These are phyloP conservation scores for Nitzschia palea DNA, from an alignment of 108 stramenopile species.

Conservation along the genomic window DNA sequence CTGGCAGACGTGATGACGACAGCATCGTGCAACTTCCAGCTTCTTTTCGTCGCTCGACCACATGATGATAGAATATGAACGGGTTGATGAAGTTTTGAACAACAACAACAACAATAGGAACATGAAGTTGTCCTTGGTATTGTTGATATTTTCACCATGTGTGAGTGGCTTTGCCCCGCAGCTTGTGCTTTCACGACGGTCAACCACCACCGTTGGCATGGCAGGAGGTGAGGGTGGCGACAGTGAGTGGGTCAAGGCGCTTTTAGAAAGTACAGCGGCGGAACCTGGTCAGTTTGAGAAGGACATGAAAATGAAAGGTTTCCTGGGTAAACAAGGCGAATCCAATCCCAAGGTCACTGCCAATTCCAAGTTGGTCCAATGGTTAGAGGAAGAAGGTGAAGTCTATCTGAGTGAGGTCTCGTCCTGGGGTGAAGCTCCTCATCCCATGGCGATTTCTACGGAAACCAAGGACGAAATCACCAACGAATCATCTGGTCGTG, in stretches of 20 bases:
- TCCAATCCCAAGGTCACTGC: constrained; percentile 65
- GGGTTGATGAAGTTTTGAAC: too few relatives aligned
- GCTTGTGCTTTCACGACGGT: neutral
- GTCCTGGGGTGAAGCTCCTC: constrained; percentile 92
- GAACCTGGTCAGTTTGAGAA: constrained; percentile 72
- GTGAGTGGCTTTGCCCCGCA: neutral
- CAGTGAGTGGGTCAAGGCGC: constrained; percentile 74
- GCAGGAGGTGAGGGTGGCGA: constrained; percentile 78
- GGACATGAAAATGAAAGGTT: constrained; percentile 86
- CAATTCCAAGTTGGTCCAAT: constrained; percentile 72
- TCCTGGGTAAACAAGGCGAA: constrained; percentile 49
- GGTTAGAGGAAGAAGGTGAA: constrained; percentile 79
- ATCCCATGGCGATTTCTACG: constrained; percentile 92
- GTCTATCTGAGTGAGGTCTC: constrained; percentile 82
- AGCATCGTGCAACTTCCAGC: too few relatives aligned
- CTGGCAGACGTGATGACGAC: too few relatives aligned
- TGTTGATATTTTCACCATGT: too few relatives aligned
- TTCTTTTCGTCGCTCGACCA: too few relatives aligned
- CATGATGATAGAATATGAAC: too few relatives aligned
- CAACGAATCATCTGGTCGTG: constrained; percentile 91
- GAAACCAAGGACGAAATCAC: constrained; percentile 92
- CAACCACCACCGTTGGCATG: constrained; percentile 24
- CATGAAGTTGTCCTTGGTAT: too few relatives aligned
- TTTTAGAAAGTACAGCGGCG: constrained; percentile 53
- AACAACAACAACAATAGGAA: too few relatives aligned